Evolutionary conservation across 2,329 filamentous ascomycete species (phyloP).

Genomic region (Aspergillus pseudonomiae): DNA sequence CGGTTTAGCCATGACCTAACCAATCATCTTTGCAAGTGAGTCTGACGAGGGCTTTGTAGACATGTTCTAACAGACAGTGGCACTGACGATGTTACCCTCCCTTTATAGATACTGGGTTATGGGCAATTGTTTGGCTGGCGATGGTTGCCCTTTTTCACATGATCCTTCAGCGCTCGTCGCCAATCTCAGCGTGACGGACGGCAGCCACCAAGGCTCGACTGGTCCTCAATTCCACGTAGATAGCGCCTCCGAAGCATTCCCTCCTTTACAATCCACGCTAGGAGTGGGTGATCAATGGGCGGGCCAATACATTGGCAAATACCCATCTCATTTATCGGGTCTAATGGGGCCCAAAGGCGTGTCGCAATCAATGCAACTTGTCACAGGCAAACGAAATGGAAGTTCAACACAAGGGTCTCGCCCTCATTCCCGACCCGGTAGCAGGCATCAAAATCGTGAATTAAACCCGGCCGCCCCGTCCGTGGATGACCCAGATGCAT

Average conservation of each 20-base stretch:
- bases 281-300: slow-evolving; percentile 63
- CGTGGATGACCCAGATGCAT: slow-evolving; percentile 93
- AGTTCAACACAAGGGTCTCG: slow-evolving; percentile 61
- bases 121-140: slow-evolving; percentile 90
- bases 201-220: slow-evolving; percentile 52
- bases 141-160: slow-evolving; percentile 95
- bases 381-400: slow-evolving; percentile 45
- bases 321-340: slow-evolving; percentile 47
- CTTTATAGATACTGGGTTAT: slow-evolving; percentile 83
- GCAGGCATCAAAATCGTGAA: slow-evolving; percentile 72
- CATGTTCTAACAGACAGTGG: not conserved
- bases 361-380: slow-evolving; percentile 32
- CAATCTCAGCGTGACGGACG: slow-evolving; percentile 72
- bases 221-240: slow-evolving; percentile 73
- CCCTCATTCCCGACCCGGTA: slow-evolving; percentile 79
- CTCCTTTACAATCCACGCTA: slow-evolving; percentile 66
- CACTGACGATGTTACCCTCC: slow-evolving; percentile 13
- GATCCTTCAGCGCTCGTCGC: slow-evolving; percentile 86
- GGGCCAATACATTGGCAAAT: slow-evolving; percentile 49
- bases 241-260: slow-evolving; percentile 78
- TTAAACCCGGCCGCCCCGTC: slow-evolving; percentile 69
- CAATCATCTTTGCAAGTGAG: slow-evolving; percentile 96
- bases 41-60: slow-evolving; percentile 30
- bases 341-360: slow-evolving; percentile 51
- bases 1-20: slow-evolving; percentile 96